phyloP scores from a whole-genome alignment of 768 basidiomycete genomes.

The Rhodotorula kratochvilovae region DNA sequence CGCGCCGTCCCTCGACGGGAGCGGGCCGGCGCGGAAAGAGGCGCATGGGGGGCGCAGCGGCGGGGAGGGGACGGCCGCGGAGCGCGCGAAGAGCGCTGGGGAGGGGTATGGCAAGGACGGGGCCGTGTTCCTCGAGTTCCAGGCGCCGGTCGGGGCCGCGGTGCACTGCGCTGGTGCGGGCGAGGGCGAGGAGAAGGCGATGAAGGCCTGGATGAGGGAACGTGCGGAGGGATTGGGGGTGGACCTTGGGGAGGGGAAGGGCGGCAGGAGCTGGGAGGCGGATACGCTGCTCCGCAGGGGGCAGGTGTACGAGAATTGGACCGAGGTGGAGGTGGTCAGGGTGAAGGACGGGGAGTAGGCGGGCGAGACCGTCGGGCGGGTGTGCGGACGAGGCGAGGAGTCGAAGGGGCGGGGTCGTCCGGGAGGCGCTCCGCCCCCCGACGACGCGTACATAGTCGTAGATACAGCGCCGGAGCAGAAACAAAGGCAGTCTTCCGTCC shows the following conservation, averaged over 20 bases:
- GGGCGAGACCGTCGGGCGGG: too few relatives aligned
- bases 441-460: too few relatives aligned
- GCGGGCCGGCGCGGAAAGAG: slow-evolving; percentile 10
- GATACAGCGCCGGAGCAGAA: too few relatives aligned
- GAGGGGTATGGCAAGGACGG: background rate
- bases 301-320: slow-evolving; percentile 33
- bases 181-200: background rate
- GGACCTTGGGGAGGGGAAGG: background rate
- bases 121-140: slow-evolving; percentile 38
- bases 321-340: slow-evolving; percentile 24
- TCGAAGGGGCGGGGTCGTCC: too few relatives aligned
- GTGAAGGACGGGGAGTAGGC: background rate
- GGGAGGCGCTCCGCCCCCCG: too few relatives aligned
- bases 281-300: slow-evolving; percentile 25
- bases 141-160: slow-evolving; percentile 28
- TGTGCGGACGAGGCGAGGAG: too few relatives aligned
- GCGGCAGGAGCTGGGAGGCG: slow-evolving; percentile 21
- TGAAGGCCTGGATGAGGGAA: slow-evolving; percentile 6
- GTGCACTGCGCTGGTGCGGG: background rate
- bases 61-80: background rate
- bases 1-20: slow-evolving; percentile 9
- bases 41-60: background rate
- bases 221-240: background rate
- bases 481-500: too few relatives aligned
- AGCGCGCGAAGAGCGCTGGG: background rate